Evolutionary conservation across 768 basidiomycete genomes (phyloP).

Genomic region (Hygrophorus russula): DNA sequence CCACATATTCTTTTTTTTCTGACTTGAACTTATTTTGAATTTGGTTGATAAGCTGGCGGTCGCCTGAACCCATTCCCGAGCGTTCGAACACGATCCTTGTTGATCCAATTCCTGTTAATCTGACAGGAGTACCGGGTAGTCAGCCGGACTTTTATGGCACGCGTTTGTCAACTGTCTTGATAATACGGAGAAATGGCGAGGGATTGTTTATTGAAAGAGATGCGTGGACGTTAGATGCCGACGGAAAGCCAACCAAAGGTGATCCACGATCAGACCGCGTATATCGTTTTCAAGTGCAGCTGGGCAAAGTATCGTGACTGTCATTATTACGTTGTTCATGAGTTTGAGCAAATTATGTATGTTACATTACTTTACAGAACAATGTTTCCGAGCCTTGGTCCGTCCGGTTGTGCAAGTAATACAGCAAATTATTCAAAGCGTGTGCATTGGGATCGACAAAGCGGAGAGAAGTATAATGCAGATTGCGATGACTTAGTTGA

Average conservation of each 20-base stretch:
- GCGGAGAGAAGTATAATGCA: constrained; percentile 5
- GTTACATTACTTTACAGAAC: not conserved
- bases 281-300: constrained; percentile 34
- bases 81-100: constrained; percentile 55
- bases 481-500: constrained; percentile 26
- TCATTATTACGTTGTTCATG: constrained; percentile 5
- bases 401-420: not conserved
- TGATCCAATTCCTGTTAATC: constrained; percentile 31
- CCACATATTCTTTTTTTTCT: constrained; percentile 11
- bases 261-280: constrained; percentile 34
- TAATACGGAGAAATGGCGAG: constrained; percentile 47
- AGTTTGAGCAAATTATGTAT: not conserved
- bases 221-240: constrained; percentile 37
- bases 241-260: constrained; percentile 26
- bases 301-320: constrained; percentile 1
- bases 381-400: not conserved
- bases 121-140: constrained; percentile 15
- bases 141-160: constrained; percentile 43
- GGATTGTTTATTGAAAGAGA: constrained; percentile 67
- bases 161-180: constrained; percentile 60
- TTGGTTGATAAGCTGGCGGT: constrained; percentile 32
- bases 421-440: not conserved
- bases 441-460: not conserved
- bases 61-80: constrained; percentile 31
- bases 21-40: constrained; percentile 17